Evolutionary conservation across 208 protist genomes (phyloP).

Genomic region (Novymonas esmeraldas): DNA sequence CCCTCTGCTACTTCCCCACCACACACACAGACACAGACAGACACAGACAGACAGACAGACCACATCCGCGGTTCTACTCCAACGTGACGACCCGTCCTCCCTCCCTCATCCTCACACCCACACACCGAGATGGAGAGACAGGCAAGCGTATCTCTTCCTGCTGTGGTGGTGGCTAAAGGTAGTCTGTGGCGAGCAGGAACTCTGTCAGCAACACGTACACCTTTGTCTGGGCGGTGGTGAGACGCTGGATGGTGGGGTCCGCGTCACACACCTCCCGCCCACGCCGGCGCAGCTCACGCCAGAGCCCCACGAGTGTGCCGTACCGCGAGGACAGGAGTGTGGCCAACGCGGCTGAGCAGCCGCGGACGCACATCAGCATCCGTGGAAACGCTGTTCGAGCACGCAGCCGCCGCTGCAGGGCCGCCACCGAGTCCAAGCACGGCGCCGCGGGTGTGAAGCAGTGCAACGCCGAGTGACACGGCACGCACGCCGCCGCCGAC

Average conservation of each 20-base stretch:
- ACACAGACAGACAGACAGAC: not conserved
- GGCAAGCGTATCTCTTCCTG: not conserved
- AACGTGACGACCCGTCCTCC: not conserved
- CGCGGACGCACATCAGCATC: constrained; percentile 78
- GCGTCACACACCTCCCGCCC: constrained; percentile 57
- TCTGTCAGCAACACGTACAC: constrained; percentile 70
- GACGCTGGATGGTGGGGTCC: constrained; percentile 43
- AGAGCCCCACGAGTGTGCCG: constrained; percentile 55
- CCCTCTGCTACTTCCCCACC: too few relatives aligned
- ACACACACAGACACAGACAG: not conserved
- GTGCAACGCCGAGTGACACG: not conserved
- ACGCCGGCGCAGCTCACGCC: constrained; percentile 36
- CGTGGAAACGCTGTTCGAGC: constrained; percentile 71
- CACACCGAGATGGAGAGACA: not conserved
- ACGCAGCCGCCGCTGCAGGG: constrained; percentile 41
- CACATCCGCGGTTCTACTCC: not conserved
- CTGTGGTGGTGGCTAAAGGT: constrained; percentile 27
- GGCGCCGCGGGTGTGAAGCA: constrained; percentile 20
- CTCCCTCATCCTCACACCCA: not conserved
- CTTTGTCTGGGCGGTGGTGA: constrained; percentile 68
- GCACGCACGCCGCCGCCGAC: too few relatives aligned
- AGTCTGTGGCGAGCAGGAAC: constrained; percentile 70
- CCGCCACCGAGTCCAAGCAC: constrained; percentile 28
- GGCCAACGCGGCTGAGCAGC: constrained; percentile 61
- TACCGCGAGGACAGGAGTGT: constrained; percentile 51